phyloP scores from a whole-genome alignment of 345 rosid species.

The Moricandia moricandioides region DNA sequence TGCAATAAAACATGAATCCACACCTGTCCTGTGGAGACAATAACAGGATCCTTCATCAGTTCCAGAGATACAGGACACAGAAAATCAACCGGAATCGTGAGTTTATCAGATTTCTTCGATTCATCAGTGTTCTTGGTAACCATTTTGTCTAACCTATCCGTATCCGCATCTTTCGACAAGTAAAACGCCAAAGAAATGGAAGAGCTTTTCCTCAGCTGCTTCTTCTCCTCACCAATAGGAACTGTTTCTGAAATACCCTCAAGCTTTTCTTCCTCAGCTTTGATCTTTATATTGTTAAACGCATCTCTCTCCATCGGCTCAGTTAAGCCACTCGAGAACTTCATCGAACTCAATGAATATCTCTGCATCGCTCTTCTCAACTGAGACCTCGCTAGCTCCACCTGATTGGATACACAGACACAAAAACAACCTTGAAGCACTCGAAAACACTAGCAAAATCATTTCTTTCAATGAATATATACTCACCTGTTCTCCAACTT shows the following conservation, averaged over 20 bases:
- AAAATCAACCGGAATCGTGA: conserved; percentile 70
- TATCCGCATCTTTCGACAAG: conserved; percentile 41
- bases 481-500: conserved; percentile 81
- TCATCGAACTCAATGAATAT: conserved; percentile 51
- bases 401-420: conserved; percentile 40
- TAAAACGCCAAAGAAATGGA: conserved; percentile 39
- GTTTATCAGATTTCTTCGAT: conserved; percentile 52
- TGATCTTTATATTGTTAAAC: conserved; percentile 37
- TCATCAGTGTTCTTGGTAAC: conserved; percentile 48
- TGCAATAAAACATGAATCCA: background rate
- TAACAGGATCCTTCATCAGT: conserved; percentile 94
- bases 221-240: conserved; percentile 24
- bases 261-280: conserved; percentile 34
- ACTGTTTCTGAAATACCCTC: conserved; percentile 34
- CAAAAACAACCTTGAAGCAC: background rate
- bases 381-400: conserved; percentile 73
- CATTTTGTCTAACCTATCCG: conserved; percentile 39
- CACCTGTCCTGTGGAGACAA: conserved; percentile 94
- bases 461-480: background rate
- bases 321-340: conserved; percentile 42
- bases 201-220: conserved; percentile 31
- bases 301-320: conserved; percentile 48
- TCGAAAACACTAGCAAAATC: background rate
- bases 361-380: conserved; percentile 77
- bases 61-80: conserved; percentile 90